Evolutionary conservation across 2,329 filamentous ascomycete species (phyloP).

Genomic region (Aspergillus ibericus): DNA sequence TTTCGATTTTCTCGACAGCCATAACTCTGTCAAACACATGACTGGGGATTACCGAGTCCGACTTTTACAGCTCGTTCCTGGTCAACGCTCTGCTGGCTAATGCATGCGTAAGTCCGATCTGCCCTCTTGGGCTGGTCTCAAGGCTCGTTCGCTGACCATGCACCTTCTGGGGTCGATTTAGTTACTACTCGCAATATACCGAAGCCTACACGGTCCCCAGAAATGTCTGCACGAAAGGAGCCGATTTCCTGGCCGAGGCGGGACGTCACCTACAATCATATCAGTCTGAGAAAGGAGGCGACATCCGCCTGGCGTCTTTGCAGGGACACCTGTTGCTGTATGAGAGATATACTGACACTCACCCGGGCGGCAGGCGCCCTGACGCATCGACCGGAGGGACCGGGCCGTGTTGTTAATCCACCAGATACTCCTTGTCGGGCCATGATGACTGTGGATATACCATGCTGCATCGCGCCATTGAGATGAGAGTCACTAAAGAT

Average conservation of each 20-base stretch:
- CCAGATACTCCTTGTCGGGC: slow-evolving; percentile 29
- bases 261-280: slow-evolving; percentile 20
- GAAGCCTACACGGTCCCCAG: slow-evolving; percentile 27
- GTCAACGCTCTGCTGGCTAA: slow-evolving; percentile 80
- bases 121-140: not conserved
- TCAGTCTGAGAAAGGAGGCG: slow-evolving; percentile 13
- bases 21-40: slow-evolving; percentile 64
- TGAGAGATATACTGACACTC: slow-evolving; percentile 19
- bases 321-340: slow-evolving; percentile 29
- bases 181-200: slow-evolving; percentile 29
- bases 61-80: slow-evolving; percentile 77
- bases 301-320: slow-evolving; percentile 20
- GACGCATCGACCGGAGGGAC: not conserved
- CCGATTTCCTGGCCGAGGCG: slow-evolving; percentile 28
- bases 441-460: slow-evolving; percentile 28
- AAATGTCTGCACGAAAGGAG: slow-evolving; percentile 27
- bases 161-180: too few species aligned
- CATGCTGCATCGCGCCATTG: slow-evolving; percentile 29
- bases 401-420: not conserved
- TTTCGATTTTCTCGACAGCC: slow-evolving; percentile 74
- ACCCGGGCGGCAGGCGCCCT: not conserved
- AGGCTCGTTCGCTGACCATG: too few species aligned
- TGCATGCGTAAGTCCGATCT: slow-evolving; percentile 25
- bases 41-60: slow-evolving; percentile 47
- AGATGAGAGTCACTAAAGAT: slow-evolving; percentile 27